Evolutionary conservation across 306 rosid genomes (phyloP), one percentile per base, ranked within the genome.

Genomic region (Lagenaria siceraria): DNA sequence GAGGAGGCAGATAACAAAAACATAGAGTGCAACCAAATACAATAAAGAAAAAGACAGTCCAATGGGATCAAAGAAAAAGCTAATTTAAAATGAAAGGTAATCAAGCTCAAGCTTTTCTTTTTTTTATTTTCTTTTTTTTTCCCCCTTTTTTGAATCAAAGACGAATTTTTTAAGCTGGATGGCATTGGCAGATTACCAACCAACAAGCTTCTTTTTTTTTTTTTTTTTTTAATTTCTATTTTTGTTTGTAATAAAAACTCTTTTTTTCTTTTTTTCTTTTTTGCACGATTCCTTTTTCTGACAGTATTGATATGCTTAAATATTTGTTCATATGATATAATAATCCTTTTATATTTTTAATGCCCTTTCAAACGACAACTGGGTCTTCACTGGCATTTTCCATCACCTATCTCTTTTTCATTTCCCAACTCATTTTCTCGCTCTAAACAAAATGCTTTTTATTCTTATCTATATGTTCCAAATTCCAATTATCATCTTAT

Each of bases 331-430:
- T 69, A 21, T 33, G 21, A 64, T 9, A 4, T 35, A 33, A 33
- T 19, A 64, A 62, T 40, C 29, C 29, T 9, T 66, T 66, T 66
- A 10, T 62, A 6, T 17, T 31, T 29, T 6, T 59, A 59, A 64
- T 19, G 6, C 49, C 27, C 72, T 64, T 64, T 17, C 48, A 35
- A 46, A 36, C 48, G 72, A 36, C 72, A 64, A 64, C 75, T 24
- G 19, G 19, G 55, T 69, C 75, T 69, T 43, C 75, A 5, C 75
- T 69, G 75, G 75, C 75, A 69, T 21, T 69, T 68, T 68, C 74
- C 74, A 42, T 65, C 54, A 40, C 74, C 35, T n/a, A 42, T n/a
- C 53, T 21, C 53, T 42, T 68, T 51, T 89, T 68, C 74, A 1
- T 10, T 42, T 69, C 33, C 21, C 75, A 18, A 69, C 35, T 21